Evolutionary conservation across 164 flowering plant genomes (phyloP).

Genomic region (Magnolia sinica): DNA sequence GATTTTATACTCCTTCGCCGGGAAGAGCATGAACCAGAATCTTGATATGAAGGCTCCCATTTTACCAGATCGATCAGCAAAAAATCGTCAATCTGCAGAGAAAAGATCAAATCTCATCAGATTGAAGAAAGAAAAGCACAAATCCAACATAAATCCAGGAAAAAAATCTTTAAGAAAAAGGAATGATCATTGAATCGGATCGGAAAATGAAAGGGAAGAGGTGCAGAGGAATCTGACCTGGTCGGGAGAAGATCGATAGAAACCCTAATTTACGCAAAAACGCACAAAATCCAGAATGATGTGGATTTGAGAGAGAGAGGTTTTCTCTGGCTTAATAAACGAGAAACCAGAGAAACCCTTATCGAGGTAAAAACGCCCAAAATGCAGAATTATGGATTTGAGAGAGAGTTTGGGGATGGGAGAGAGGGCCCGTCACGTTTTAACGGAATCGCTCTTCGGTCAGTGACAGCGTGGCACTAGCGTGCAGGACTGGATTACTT

Average conservation of each 20-base stretch:
- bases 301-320: neutral
- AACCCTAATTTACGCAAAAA: neutral
- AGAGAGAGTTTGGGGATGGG: neutral
- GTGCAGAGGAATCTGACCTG: neutral
- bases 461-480: neutral
- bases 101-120: neutral
- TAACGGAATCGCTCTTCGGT: neutral
- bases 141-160: neutral
- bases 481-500: too few relatives aligned
- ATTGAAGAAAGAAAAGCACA: neutral
- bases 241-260: neutral
- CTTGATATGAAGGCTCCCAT: slow-evolving; percentile 46
- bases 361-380: neutral
- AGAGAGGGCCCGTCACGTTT: neutral
- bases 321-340: neutral
- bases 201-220: neutral
- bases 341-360: neutral
- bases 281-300: too few relatives aligned
- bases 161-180: neutral
- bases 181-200: neutral
- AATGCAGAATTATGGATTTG: neutral
- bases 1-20: slow-evolving; percentile 96
- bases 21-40: slow-evolving; percentile 95
- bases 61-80: too few relatives aligned
- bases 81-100: slow-evolving; percentile 2